These are phyloP conservation scores for Xylariales sp. DNA, from an alignment of 2,329 filamentous ascomycete genomes.

Conservation along the genomic window DNA sequence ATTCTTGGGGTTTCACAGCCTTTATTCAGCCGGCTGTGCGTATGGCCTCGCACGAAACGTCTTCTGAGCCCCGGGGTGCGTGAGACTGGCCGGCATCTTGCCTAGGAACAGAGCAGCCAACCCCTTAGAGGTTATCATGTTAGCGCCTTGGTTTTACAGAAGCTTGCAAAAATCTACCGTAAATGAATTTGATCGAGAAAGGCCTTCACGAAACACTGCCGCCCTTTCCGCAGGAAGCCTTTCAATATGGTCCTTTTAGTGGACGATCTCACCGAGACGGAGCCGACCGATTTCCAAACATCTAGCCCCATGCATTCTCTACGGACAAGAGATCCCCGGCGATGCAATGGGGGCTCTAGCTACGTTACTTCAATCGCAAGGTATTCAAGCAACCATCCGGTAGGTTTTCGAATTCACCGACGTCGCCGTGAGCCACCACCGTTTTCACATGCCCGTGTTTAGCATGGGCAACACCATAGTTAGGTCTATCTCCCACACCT, in stretches of 20 bases:
- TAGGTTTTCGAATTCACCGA: slow-evolving; percentile 1
- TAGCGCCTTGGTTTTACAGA: not conserved
- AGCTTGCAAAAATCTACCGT: not conserved
- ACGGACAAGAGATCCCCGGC: not conserved
- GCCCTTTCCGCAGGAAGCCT: not conserved
- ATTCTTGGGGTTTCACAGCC: not conserved
- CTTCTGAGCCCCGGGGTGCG: not conserved
- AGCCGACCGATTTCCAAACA: slow-evolving; percentile 10
- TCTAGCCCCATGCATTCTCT: not conserved
- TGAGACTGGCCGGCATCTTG: not conserved
- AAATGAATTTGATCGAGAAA: not conserved
- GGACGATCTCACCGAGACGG: slow-evolving; percentile 16
- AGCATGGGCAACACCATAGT: slow-evolving; percentile 17
- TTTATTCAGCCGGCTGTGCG: not conserved
- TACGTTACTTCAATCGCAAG: slow-evolving; percentile 31
- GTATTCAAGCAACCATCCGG: slow-evolving; percentile 14
- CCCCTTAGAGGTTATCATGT: not conserved
- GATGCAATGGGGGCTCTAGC: slow-evolving; percentile 5
- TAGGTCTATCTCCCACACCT: slow-evolving; percentile 2
- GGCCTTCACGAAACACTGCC: not conserved
- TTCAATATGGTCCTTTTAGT: slow-evolving; percentile 1
- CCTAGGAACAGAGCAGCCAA: not conserved
- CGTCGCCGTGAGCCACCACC: slow-evolving; percentile 8
- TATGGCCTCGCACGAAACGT: not conserved
- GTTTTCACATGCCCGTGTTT: not conserved